Evolutionary conservation across 2,329 filamentous ascomycete species (phyloP), one percentile per base, ranked within the genome.

Genomic region (Fusarium proliferatum): DNA sequence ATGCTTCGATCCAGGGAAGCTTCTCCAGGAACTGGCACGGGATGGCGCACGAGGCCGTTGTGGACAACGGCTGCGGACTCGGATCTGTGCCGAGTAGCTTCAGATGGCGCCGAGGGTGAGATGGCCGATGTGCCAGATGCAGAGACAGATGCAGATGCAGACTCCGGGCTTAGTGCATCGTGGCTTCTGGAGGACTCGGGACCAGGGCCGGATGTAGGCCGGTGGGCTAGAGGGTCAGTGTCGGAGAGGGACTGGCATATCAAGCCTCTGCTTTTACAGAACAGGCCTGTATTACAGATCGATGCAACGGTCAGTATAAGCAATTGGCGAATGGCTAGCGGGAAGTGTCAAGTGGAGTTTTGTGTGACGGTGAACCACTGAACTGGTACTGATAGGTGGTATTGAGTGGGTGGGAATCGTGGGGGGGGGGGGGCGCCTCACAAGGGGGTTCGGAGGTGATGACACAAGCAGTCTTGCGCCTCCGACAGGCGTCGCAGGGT

Each of bases 381-480:
- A 26, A 39, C 26, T n/a, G 62, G 61, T 33, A 63, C n/a, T 16
- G 45, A 28, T 49, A n/a, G 21, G 46, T n/a, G 45, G 45, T 41
- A 46, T 17, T 28, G 26, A 46, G 45, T 26, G 58, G 17, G 48
- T 34, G 30, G 48, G 30, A 13, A 36, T 57, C 33, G n/a, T n/a
- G n/a, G n/a, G n/a, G 23, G 23, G 23, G 23, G 23, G 23, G 23
- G 23, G 23, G 21, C 41, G 28, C 73, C 84, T 78, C 80, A 86
- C 85, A 86, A 64, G 84, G 85, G 57, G 84, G 84, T 64, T 81
- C 78, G 16, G 79, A 79, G 36, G 83, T 81, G 61, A 86, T 86
- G 12, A 86, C 81, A 73, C 85, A 86, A n/a, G 83, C 85, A 46
- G 84, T 85, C 77, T 86, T 86, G 23, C 85, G 79, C 52, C 79